phyloP scores from a whole-genome alignment of 2,329 filamentous ascomycete genomes.

The Cladorrhinum sp. region DNA sequence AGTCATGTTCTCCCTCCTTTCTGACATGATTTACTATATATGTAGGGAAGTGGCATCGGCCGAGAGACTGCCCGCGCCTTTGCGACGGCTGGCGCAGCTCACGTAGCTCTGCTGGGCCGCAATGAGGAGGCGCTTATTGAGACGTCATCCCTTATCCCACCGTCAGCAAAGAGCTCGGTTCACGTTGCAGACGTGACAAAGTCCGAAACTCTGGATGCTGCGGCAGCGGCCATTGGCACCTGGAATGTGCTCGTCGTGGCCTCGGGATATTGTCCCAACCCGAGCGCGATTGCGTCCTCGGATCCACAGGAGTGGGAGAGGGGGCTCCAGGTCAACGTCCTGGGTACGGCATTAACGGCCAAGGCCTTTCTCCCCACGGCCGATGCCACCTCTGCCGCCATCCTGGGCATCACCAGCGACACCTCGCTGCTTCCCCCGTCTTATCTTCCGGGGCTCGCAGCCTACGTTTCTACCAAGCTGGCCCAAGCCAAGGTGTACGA shows the following conservation, averaged over 20 bases:
- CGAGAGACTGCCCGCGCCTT: slow-evolving; percentile 8
- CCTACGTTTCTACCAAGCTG: slow-evolving; percentile 5
- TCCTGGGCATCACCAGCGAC: slow-evolving; percentile 3
- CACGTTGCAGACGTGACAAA: slow-evolving; percentile 6
- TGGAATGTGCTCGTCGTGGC: slow-evolving; percentile 6
- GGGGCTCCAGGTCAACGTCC: slow-evolving; percentile 1
- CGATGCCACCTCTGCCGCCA: background rate
- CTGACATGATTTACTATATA: background rate
- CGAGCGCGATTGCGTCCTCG: background rate
- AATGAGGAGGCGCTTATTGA: background rate
- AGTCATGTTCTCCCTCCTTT: background rate
- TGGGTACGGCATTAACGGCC: background rate
- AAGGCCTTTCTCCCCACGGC: slow-evolving; percentile 7
- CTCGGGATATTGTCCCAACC: background rate
- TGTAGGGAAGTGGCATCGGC: slow-evolving; percentile 6
- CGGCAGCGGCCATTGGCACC: background rate
- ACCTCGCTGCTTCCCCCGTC: background rate
- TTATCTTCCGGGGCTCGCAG: background rate
- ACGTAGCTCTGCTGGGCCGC: slow-evolving; percentile 5
- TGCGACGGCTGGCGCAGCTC: slow-evolving; percentile 4
- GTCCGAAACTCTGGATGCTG: background rate
- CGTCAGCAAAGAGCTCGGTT: background rate
- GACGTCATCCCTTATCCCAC: background rate
- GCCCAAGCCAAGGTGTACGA: slow-evolving; percentile 5
- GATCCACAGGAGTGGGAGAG: slow-evolving; percentile 1